Base-by-base conservation (phyloP, 805 yeast species). In the Metschnikowia amazonensis region DNA sequence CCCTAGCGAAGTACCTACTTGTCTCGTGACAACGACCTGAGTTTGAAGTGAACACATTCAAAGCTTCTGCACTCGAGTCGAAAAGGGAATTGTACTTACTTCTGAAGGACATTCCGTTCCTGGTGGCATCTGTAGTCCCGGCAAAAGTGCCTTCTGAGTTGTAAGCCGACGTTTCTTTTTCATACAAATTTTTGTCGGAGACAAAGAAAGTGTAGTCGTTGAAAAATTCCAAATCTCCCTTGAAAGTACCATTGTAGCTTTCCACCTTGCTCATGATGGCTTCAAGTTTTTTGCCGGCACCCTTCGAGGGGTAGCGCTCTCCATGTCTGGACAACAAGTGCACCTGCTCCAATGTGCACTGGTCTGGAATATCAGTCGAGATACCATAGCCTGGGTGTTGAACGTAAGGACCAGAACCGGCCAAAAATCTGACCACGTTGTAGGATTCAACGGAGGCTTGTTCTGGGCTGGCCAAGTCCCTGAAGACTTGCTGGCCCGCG, bases 271-370 rank as follows among this genome's bases (percentile, higher is more conserved):
- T 33, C 51, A 54, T 49, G 23, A 67, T 48, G 8, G 57, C 56
- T 48, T 68, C 67, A 32, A 60, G 59, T 8, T 35, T 20, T 34
- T 52, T 56, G 7, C 74, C 74, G 24, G 48, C 55, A 23, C 60
- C 48, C 27, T 52, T 56, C n/a, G 70, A 60, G 6, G 75, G 89
- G 57, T 72, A 85, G 52, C 95, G 70, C 62, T 86, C 94, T 17
- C 92, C 95, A 58, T 88, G 95, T 58, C 96, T 76, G 53, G 82
- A 80, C 42, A 84, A 65, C 18, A 85, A 64, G 53, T 84, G 89
- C 8, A 84, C 87, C 62, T 85, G 92, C 53, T 78, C 79, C 45
- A 82, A 68, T 5, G 63, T 56, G 62, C 86, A 82, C 36, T 67
- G 68, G 7, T 62, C 67, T n/a, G 85, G 83, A 1, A 69, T 52